Conservation (phyloP, 345 rosid genomes). For the Sapria himalayana region DNA sequence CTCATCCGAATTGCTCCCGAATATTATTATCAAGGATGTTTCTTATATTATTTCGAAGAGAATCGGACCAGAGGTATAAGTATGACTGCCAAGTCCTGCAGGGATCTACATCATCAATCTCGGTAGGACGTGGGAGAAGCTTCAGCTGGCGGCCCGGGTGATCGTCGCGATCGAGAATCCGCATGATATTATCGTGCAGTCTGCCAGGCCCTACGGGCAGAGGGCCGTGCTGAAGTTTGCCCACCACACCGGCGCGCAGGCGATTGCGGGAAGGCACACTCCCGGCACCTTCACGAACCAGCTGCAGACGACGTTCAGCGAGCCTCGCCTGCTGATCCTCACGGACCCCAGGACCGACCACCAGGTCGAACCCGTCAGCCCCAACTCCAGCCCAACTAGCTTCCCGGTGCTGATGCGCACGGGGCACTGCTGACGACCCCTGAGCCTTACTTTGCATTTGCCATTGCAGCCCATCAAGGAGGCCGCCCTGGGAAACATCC, state of each 20-base stretch:
- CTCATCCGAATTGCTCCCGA: too few relatives aligned
- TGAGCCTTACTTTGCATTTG: not conserved
- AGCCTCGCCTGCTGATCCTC: constrained; percentile 74
- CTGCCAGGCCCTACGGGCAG: constrained; percentile 96
- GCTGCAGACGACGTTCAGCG: constrained; percentile 75
- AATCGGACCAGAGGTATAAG: too few relatives aligned
- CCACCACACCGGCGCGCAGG: constrained; percentile 85
- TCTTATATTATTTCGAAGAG: too few relatives aligned
- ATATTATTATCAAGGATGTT: too few relatives aligned
- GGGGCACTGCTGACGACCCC: not conserved
- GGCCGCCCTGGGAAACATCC: constrained; percentile 88
- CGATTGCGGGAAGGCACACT: constrained; percentile 96
- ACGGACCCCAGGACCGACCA: constrained; percentile 96
- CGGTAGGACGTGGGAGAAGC: constrained; percentile 88
- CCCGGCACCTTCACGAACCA: constrained; percentile 98
- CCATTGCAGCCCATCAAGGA: constrained; percentile 87
- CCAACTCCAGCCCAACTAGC: too few relatives aligned
- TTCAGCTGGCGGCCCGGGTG: constrained; percentile 67
- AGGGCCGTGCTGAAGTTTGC: constrained; percentile 88
- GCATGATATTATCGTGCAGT: constrained; percentile 79
- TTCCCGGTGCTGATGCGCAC: too few relatives aligned
- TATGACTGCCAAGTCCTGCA: too few relatives aligned
- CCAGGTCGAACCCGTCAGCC: constrained; percentile 29
- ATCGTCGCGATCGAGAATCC: constrained; percentile 83
- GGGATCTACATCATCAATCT: constrained; percentile 83